Evolutionary conservation across 177 flowering plant species (phyloP), one percentile per base, ranked within the genome.

Genomic region (Tripterygium wilfordii): DNA sequence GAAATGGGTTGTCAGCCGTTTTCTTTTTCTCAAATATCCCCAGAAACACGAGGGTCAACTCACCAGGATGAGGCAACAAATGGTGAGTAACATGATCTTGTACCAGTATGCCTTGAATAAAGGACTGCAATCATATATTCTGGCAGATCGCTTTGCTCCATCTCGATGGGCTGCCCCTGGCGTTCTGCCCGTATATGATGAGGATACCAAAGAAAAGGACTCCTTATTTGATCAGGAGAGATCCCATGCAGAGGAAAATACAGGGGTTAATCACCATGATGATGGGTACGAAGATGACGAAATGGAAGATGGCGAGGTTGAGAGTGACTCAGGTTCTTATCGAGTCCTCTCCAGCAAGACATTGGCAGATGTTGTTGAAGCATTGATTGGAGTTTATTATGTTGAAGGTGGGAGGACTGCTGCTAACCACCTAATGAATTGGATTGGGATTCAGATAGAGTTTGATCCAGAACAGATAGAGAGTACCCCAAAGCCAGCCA

Each of bases 81-180:
- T 94, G 97, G 99, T 94, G 42, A 94, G 99, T 58, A 94, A 94
- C 69, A 71, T 90, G 85, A 87, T 85, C 17, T 63, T 94, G 16
- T 94, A 85, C 63, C 90, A 85, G 44, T 75, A 54, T 63, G 97
- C 99, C 7, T 61, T 94, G 54, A 67, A 21, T 48, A 94, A 80
- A 74, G 90, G 85, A 48, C 88, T 94, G 48, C 99, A 94, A 53
- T 78, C 86, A n/a, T 94, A 79, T 60, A 94, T 94, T 48, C 99
- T 87, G 70, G 97, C 97, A 36, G 99, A 94, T 75, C 83, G 99
- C 46, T 94, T 94, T 76, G 83, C 99, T 56, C 97, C 97, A 54
- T 87, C 95, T 51, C 71, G 99, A 69, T 94, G 97, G 99, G 88
- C 99, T 72, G 99, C 99, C 55, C 99, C 99, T 28, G 99, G 99